phyloP scores from a whole-genome alignment of 768 basidiomycete species.

The Kwoniella sp. region DNA sequence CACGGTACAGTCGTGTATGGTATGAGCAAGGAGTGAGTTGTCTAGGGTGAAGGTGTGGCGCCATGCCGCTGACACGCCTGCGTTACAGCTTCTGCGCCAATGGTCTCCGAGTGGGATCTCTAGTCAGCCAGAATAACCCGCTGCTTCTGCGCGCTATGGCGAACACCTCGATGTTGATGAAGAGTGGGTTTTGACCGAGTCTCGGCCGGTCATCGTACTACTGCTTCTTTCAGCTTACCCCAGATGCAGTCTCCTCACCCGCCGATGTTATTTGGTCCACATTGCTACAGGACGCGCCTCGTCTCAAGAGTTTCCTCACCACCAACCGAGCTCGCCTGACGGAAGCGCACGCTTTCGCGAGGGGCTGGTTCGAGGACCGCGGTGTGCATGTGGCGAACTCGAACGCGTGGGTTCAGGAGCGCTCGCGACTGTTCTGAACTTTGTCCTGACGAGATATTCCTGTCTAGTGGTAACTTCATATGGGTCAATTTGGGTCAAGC shows the following conservation, averaged over 20 bases:
- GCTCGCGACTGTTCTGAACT: neutral
- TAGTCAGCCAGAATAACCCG: slow-evolving; percentile 46
- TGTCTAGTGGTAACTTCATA: slow-evolving; percentile 40
- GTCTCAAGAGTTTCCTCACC: slow-evolving; percentile 26
- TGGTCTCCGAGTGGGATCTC: slow-evolving; percentile 39
- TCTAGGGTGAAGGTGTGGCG: too few relatives aligned
- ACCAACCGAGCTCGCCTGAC: slow-evolving; percentile 27
- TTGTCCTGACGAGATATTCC: neutral
- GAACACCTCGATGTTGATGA: slow-evolving; percentile 47
- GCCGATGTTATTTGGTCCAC: slow-evolving; percentile 38
- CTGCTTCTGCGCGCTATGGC: slow-evolving; percentile 43
- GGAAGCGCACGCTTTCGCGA: slow-evolving; percentile 37
- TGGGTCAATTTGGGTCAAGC: slow-evolving; percentile 43
- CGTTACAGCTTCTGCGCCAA: slow-evolving; percentile 33
- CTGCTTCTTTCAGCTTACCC: too few relatives aligned
- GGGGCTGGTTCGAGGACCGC: slow-evolving; percentile 38
- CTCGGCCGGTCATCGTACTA: too few relatives aligned
- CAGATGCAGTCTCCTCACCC: slow-evolving; percentile 42
- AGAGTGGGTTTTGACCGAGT: slow-evolving; percentile 28
- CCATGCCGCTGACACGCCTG: neutral
- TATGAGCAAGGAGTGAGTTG: slow-evolving; percentile 45
- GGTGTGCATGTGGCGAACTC: slow-evolving; percentile 39
- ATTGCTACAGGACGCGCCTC: slow-evolving; percentile 18
- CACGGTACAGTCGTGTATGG: slow-evolving; percentile 44
- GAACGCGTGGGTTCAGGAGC: slow-evolving; percentile 28